Conservation (phyloP, 441 rosid species). For the Syzygium syzygioides region DNA sequence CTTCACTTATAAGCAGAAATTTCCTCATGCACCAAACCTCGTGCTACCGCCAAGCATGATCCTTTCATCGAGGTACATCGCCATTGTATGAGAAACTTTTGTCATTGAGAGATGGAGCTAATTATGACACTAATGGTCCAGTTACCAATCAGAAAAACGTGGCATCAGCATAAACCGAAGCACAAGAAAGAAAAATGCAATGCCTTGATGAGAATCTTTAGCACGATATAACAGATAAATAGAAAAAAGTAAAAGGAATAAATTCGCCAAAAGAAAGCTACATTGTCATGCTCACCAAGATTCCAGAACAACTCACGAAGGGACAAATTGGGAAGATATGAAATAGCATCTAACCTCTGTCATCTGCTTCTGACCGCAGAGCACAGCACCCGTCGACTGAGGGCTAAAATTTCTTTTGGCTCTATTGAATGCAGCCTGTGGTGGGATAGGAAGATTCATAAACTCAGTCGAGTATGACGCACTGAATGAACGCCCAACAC, state of each 20-base stretch:
- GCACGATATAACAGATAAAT: neutral
- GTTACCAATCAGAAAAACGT: neutral
- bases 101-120: neutral
- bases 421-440: conserved; percentile 83
- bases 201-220: neutral
- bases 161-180: neutral
- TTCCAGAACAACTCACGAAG: neutral
- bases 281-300: neutral
- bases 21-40: neutral
- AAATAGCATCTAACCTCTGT: conserved; percentile 51
- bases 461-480: neutral
- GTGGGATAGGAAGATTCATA: neutral
- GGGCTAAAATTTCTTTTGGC: conserved; percentile 52
- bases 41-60: neutral
- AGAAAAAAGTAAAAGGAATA: neutral
- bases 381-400: conserved; percentile 59
- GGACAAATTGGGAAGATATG: neutral
- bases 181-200: neutral
- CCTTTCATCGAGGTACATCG: neutral
- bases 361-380: conserved; percentile 98
- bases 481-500: neutral
- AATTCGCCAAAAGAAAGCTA: neutral
- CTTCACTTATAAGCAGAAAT: neutral
- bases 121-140: neutral
- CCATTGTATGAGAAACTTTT: neutral